These are phyloP conservation scores for Fusarium subglutinans DNA, from an alignment of 2,329 filamentous ascomycete genomes.

Conservation along the genomic window DNA sequence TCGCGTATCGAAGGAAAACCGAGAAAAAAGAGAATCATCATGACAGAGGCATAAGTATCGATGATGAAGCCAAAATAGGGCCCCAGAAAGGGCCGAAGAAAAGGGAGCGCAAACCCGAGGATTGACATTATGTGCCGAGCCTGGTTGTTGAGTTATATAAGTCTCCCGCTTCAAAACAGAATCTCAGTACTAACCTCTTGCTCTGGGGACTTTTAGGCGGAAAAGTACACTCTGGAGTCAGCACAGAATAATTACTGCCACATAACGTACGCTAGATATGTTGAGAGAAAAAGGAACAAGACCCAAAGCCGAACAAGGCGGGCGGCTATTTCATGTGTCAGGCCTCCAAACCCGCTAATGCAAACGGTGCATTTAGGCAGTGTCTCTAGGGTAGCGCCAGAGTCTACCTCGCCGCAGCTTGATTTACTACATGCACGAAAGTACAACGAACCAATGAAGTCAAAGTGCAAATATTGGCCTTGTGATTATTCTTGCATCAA, in stretches of 20 bases:
- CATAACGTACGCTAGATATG: neutral
- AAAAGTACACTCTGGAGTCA: neutral
- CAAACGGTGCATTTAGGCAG: neutral
- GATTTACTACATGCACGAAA: neutral
- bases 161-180: neutral
- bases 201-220: fast-evolving
- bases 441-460: fast-evolving
- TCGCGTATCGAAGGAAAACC: neutral
- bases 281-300: neutral
- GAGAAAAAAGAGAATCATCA: neutral
- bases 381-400: neutral
- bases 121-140: neutral
- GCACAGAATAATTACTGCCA: neutral
- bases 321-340: neutral
- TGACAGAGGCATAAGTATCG: neutral
- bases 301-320: neutral
- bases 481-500: neutral
- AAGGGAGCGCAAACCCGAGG: neutral
- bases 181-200: fast-evolving
- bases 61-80: neutral
- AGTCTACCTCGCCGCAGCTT: neutral
- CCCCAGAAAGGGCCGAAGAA: neutral
- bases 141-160: neutral
- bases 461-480: neutral
- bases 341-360: neutral